Evolutionary conservation across 2,329 filamentous ascomycete species (phyloP), one percentile per base, ranked within the genome.

Genomic region (Hortaea werneckii): DNA sequence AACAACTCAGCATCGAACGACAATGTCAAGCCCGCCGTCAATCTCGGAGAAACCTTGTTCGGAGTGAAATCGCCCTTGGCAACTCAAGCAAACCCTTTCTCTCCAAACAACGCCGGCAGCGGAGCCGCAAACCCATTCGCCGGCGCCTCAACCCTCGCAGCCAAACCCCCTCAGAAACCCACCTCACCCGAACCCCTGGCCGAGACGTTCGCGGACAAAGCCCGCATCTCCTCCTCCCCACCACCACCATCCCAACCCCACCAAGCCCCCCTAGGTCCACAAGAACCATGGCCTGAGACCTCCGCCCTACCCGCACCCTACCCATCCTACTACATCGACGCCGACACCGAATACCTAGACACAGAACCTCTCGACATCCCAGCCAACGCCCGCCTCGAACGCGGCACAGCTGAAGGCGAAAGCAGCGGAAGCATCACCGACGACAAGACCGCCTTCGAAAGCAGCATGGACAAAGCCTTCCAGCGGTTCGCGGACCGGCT

Each of bases 301-400:
- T 72, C 78, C 1, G 67, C 74, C 0, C 82, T 85, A 54, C 85
- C 87, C 0, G 50, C 72, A 1, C 72, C 87, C 0, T 96, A 89
- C 66, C 83, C 87, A 0, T 69, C 77, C 29, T 85, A 83, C 60
- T 86, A 87, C 69, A 74, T 83, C 42, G 92, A 96, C 56, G 90
- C 90, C 43, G 90, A 95, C 60, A 94, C 87, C 67, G 92, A 98
- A 66, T 85, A 84, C 4, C 77, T 96, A 27, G 86, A 87, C 38
- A 74, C 68, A 4, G 61, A 67, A 32, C 71, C 70, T 37, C 65
- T 69, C 29, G 65, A 67, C 39, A 59, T 68, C 28, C 63, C 60
- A 35, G 46, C 55, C 7, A 56, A 58, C 38, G 51, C 49, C 6
- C 50, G 52, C 5, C 46, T 55, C 8, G 63, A 63, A 35, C 40